Evolutionary conservation across 139 green algal genomes (phyloP), one percentile per base, ranked within the genome.

Genomic region (Tetraselmis chui): DNA sequence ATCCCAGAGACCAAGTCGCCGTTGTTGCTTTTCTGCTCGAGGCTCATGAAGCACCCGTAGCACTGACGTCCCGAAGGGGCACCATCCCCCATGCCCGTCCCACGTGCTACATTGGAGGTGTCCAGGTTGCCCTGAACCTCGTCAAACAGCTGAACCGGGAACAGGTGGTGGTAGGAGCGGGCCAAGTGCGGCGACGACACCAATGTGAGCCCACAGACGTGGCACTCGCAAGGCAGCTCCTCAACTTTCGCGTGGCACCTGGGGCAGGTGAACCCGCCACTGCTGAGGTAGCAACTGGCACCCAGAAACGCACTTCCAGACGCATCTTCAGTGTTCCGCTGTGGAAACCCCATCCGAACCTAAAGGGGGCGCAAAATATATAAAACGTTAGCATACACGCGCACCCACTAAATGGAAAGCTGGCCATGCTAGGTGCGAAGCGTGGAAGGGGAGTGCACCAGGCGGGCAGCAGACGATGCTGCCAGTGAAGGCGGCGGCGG

Each of bases 81-180:
- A 18, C 18, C 45, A 5, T 5, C 11, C 11, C 45, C 45, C 45
- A 67, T 67, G 11, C 5, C 45, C 18, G 45, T 18, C 11, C 18
- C 45, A 25, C 45, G 5, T 18, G 45, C 45, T 5, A 67, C 11
- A 5, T 5, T 18, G 45, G 45, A 67, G 45, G 11, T 67, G 5
- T 31, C 26, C 74, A 18, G 11, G 28, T 2, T 80, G 22, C 28
- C 18, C 1, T 32, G 1, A 22, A 94, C 80, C 32, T 98, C 95
- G 0, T 87, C 32, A 78, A 95, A 99, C 0, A 88, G 86, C 26
- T 85, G 59, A 0, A 98, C 92, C 0, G 96, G 96, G 84, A 99
- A 99, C 2, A 99, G 89, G 89, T 99, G 96, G 86, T 99, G 96
- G 88, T 99, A 99, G 67, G 94, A 98, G 28, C 96, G 88, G 0